phyloP scores from a whole-genome alignment of 148 eudicot species.

The Oxyria digyna region DNA sequence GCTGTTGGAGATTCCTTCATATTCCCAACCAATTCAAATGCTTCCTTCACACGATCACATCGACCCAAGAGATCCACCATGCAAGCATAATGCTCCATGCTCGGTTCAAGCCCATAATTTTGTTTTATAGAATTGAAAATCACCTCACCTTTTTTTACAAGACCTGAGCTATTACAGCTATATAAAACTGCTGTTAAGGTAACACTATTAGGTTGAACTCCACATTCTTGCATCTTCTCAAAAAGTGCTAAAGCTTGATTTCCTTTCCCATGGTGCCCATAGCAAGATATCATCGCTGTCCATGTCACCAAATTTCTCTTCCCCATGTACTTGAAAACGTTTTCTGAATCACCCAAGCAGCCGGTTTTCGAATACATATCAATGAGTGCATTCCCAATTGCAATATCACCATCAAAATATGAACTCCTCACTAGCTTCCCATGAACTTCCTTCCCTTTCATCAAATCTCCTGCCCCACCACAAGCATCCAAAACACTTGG shows the following conservation, averaged over 20 bases:
- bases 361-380: slow-evolving; percentile 21
- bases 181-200: slow-evolving; percentile 20
- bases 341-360: slow-evolving; percentile 15
- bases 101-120: slow-evolving; percentile 13
- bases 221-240: slow-evolving; percentile 15
- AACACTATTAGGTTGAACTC: slow-evolving; percentile 17
- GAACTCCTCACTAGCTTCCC: slow-evolving; percentile 15
- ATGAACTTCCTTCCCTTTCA: slow-evolving; percentile 22
- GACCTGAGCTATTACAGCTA: slow-evolving; percentile 23
- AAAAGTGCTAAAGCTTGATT: slow-evolving; percentile 17
- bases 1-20: slow-evolving; percentile 12
- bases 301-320: slow-evolving; percentile 15
- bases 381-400: slow-evolving; percentile 17
- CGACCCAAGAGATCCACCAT: slow-evolving; percentile 22
- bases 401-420: slow-evolving; percentile 7
- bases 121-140: slow-evolving; percentile 14
- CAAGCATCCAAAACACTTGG: slow-evolving; percentile 21
- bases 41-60: slow-evolving; percentile 15
- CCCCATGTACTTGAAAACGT: slow-evolving; percentile 11
- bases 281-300: slow-evolving; percentile 25
- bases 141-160: slow-evolving; percentile 13
- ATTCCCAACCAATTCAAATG: slow-evolving; percentile 10
- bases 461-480: slow-evolving; percentile 18
- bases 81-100: slow-evolving; percentile 13
- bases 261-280: slow-evolving; percentile 22